Base-by-base conservation (phyloP, 768 basidiomycete species). In the Suillus luteus region DNA sequence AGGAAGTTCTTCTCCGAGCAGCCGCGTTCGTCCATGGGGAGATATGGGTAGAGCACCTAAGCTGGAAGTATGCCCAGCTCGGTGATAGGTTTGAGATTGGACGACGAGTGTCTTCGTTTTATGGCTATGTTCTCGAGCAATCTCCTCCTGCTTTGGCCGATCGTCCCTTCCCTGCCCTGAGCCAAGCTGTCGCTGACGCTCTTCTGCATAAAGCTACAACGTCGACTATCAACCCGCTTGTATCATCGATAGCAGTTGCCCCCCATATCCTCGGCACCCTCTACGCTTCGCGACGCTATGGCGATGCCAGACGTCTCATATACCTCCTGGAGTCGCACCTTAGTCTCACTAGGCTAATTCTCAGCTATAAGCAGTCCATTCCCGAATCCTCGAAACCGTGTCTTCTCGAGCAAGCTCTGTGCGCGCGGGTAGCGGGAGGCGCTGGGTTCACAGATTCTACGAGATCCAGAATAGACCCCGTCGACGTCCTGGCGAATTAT, bases 51-150 rank as follows among this genome's bases (percentile, higher is more conserved):
- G 89, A 91, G 68, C 91, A 93, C 73, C 73, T 87, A 44, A 85
- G 87, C 2, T 98, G 95, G 95, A 91, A 92, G 72, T 97, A 95
- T 67, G 79, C 81, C 5, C 89, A 90, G 62, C 80, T 95, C 14
- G 89, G 89, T 5, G 91, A 93, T 71, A 84, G 91, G 44, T 96
- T 93, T 70, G 91, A 93, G 77, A 89, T 98, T 55, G 90, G 89
- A 22, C 80, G 83, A 60, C 79, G 87, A 17, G 80, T 94, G 31
- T 83, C 86, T 11, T 79, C 80, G 9, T 78, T 96, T 35, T 96
- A 91, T 72, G 78, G 83, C 15, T 82, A 85, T 46, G 83, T 95
- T 14, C 72, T 96, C 52, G 79, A 83, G 55, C 83, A 89, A 65
- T 82, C 86, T 1, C 84, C 89, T 1, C 85, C 86, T 0, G 72